phyloP scores from a whole-genome alignment of 768 basidiomycete genomes.

The Trametes maxima region DNA sequence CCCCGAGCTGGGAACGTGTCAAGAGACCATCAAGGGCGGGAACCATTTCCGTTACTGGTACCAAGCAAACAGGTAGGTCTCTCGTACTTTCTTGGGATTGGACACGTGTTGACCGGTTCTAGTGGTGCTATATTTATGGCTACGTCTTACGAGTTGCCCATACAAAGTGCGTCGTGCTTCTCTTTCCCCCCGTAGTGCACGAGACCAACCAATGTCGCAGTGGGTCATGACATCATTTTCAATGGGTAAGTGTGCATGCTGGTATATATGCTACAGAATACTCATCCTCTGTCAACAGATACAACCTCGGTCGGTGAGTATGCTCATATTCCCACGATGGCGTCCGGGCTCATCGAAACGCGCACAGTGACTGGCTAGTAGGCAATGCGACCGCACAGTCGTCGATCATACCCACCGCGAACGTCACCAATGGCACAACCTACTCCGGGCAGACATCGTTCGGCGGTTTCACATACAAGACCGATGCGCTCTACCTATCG shows the following conservation, averaged over 20 bases:
- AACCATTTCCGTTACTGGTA: slow-evolving; percentile 89
- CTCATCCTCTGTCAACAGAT: slow-evolving; percentile 38
- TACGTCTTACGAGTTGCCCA: slow-evolving; percentile 70
- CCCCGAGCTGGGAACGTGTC: slow-evolving; percentile 78
- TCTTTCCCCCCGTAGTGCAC: background rate
- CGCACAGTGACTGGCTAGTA: slow-evolving; percentile 73
- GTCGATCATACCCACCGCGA: slow-evolving; percentile 43
- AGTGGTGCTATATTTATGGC: slow-evolving; percentile 80
- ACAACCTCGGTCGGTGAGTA: slow-evolving; percentile 72
- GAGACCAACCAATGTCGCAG: slow-evolving; percentile 32
- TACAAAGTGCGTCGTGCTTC: slow-evolving; percentile 47
- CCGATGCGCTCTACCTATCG: slow-evolving; percentile 64
- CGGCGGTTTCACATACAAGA: slow-evolving; percentile 74
- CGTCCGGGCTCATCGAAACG: background rate
- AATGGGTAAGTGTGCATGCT: slow-evolving; percentile 54
- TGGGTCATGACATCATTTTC: slow-evolving; percentile 67
- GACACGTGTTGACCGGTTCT: background rate
- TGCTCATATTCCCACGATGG: background rate
- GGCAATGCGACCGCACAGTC: slow-evolving; percentile 71
- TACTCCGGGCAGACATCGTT: slow-evolving; percentile 66
- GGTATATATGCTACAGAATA: background rate
- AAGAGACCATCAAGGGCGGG: slow-evolving; percentile 84
- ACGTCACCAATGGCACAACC: slow-evolving; percentile 58
- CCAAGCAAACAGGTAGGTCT: slow-evolving; percentile 55
- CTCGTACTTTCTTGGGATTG: background rate